Evolutionary conservation across 306 rosid species (phyloP), one percentile per base, ranked within the genome.

Genomic region (Quercus agrifolia): DNA sequence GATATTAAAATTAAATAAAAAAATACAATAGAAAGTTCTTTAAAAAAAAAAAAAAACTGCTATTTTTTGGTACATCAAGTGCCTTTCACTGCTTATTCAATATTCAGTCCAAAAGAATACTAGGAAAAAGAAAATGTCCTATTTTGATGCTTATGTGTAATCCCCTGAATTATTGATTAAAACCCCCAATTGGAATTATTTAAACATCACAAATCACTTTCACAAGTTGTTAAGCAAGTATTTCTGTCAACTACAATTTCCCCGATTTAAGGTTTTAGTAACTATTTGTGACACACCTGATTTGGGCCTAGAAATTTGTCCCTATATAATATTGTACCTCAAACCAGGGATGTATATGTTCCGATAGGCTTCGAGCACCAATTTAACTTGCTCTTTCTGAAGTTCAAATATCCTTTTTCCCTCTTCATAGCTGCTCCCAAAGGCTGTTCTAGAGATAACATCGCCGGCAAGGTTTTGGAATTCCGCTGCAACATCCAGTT

Each of bases 341-440:
- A 76, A 67, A 54, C 90, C 90, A 6, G 90, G 92, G 64, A 89
- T 77, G 74, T 84, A 87, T 31, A 78, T 38, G 75, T 23, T 57
- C 67, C 27, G 18, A 2, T 62, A 77, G 77, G 92, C 87, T 76
- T 89, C 87, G 46, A 73, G 41, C 33, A 69, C 78, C 77, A 89
- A 69, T 17, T 62, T 5, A 18, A 68, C 68, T 79, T 81, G 86
- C 76, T 83, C 61, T 70, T 78, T 76, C 38, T 87, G 90, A 2
- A 89, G 84, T 69, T 89, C 77, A 77, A 85, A 87, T 44, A 85
- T 83, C 41, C 41, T 80, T 71, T 87, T 83, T 61, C 90, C 92
- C 61, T 89, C 90, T 68, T 83, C 58, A 41, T 78, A 85, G 56
- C 74, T 84, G 78, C 83, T 83, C 74, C 89, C 89, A 13, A 83